Evolutionary conservation across 768 basidiomycete genomes (phyloP), one percentile per base, ranked within the genome.

Genomic region (Neoboletus magnificus): DNA sequence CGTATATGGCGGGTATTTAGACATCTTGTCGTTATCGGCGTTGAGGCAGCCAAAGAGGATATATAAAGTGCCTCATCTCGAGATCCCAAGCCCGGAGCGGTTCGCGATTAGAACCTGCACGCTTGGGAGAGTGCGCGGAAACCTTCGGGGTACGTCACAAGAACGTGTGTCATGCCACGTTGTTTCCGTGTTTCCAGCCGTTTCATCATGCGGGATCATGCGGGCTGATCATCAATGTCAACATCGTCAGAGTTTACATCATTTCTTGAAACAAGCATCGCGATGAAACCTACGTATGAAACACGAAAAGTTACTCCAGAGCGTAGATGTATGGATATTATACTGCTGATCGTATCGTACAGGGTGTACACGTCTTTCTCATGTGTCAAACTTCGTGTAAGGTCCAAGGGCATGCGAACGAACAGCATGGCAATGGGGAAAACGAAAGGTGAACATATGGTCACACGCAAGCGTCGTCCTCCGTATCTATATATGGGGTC

Each of bases 341-440:
- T 66, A 61, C 58, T 55, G 49, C 53, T 58, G 27, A 13, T 55
- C 57, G 57, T 66, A 68, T 68, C 64, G 54, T 67, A 67, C 66
- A 69, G 53, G 54, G 47, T 50, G 55, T 69, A 69, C 66, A 67
- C 39, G 27, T 56, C 52, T 61, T 50, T 61, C 54, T 53, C 27
- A 30, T 62, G 39, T 42, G 44, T 48, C 48, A 52, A 62, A 45
- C 59, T 41, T 54, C 35, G 47, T 52, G 51, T 46, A 50, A 6
- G 23, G 55, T 58, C 55, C 60, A 59, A 53, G 53, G 50, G 54
- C 55, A 64, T 65, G 66, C 58, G 37, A 60, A 33, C 54, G 60
- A 48, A 49, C 36, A 44, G 50, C 57, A 56, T 53, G 56, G 47
- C 58, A 52, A 43, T 35, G 53, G 49, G 46, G 54, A 63, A 55